Percentiles rank a stretch among this genome's conserved stretches.
These are phyloP conservation scores for Tieghemiomyces parasiticus DNA, from an alignment of 192 early-diverging fungal genomes.

Conservation along the genomic window DNA sequence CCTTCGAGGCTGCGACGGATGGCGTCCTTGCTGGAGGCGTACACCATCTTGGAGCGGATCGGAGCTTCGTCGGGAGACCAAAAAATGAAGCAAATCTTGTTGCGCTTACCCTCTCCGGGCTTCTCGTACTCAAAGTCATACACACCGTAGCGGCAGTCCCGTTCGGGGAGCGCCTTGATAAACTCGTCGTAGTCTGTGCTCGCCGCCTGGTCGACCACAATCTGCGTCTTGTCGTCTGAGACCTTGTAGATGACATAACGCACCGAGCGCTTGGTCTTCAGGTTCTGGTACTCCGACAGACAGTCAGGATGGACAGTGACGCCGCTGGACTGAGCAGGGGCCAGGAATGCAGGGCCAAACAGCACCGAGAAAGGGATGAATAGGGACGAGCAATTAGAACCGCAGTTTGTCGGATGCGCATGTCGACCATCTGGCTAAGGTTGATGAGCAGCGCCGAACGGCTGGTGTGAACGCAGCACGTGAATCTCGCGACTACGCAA, in stretches of 20 bases:
- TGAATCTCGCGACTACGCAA: no score
- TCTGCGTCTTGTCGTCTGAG: conserved; percentile 41
- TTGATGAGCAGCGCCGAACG: no score
- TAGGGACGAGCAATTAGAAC: no score
- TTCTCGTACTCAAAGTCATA: conserved; percentile 74
- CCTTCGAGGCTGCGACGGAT: conserved; percentile 59
- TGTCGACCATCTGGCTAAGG: no score
- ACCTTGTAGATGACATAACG: conserved; percentile 76
- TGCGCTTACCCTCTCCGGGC: conserved; percentile 40
- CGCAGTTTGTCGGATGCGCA: no score
- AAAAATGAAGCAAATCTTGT: conserved; percentile 73
- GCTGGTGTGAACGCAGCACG: no score
- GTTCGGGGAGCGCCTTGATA: conserved; percentile 37
- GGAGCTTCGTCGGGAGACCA: conserved; percentile 77
- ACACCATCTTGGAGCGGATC: conserved; percentile 79
- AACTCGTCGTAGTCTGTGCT: conserved; percentile 51
- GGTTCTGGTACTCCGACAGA: conserved; percentile 42
- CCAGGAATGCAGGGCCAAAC: no score
- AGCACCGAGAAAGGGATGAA: no score
- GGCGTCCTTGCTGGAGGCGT: conserved; percentile 70
- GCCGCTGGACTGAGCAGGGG: conserved; percentile 68
- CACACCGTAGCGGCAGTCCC: conserved; percentile 70
- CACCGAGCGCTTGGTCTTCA: conserved; percentile 40
- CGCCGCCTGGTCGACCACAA: conserved; percentile 36
- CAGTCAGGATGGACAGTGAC: conserved; percentile 49